Conservation (phyloP, 495 filamentous ascomycete species). For the Copromyces sp. region DNA sequence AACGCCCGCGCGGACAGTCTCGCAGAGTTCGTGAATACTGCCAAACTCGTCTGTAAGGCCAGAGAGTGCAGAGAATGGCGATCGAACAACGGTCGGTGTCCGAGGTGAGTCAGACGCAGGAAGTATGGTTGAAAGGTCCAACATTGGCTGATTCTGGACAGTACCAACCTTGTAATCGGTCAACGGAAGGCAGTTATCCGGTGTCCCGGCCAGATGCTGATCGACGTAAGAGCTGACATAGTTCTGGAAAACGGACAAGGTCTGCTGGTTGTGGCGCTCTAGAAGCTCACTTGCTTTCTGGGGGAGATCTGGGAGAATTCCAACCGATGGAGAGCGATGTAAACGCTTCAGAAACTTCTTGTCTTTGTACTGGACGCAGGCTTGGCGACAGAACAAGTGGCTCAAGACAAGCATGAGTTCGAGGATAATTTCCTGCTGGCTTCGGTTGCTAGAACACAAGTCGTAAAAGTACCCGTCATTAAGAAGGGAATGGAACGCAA, state of each 20-base stretch:
- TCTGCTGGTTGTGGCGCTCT: constrained; percentile 49
- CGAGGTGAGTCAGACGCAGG: background rate
- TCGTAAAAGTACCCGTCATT: constrained; percentile 56
- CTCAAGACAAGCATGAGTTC: constrained; percentile 56
- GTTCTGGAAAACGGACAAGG: constrained; percentile 49
- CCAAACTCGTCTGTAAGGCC: constrained; percentile 52
- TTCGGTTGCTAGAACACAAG: constrained; percentile 43
- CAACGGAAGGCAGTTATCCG: constrained; percentile 49
- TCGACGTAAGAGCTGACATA: constrained; percentile 60
- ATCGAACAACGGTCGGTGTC: constrained; percentile 33
- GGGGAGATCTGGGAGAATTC: constrained; percentile 55
- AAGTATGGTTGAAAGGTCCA: background rate
- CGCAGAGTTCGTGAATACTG: constrained; percentile 53
- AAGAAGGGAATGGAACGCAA: constrained; percentile 65
- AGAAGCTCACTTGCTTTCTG: constrained; percentile 43
- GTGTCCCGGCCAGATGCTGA: constrained; percentile 42
- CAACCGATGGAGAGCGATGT: constrained; percentile 45
- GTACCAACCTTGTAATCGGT: constrained; percentile 23
- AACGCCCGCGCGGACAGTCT: constrained; percentile 49
- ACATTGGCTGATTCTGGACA: background rate
- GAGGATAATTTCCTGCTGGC: constrained; percentile 9
- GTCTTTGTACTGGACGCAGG: constrained; percentile 4
- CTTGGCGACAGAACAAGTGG: constrained; percentile 47
- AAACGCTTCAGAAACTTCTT: constrained; percentile 23
- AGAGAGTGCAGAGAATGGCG: constrained; percentile 62